Percentiles rank a stretch among this genome's conserved stretches.
Conservation (phyloP, 495 filamentous ascomycete species). For the Tuber borchii region DNA sequence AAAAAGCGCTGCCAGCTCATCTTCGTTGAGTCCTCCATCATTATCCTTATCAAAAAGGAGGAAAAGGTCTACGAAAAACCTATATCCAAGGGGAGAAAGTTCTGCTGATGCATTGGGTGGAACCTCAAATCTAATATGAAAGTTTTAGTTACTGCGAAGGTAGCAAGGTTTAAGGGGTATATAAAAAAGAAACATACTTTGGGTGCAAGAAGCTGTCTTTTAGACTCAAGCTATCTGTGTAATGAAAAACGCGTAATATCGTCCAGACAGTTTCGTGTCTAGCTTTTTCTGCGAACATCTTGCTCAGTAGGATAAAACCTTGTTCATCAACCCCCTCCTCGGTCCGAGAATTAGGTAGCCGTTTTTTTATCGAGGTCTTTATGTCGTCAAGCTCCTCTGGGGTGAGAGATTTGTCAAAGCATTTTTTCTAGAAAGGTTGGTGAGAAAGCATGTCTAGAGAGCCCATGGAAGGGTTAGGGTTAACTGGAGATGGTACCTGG, state of each 20-base stretch:
- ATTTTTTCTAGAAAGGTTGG: slow-evolving; percentile 48
- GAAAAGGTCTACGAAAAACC: slow-evolving; percentile 96
- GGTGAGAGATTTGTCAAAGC: slow-evolving; percentile 76
- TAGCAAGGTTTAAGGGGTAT: neutral
- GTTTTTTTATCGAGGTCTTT: slow-evolving; percentile 71
- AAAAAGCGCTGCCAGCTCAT: slow-evolving; percentile 78
- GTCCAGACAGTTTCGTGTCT: slow-evolving; percentile 98
- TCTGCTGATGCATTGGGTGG: slow-evolving; percentile 86
- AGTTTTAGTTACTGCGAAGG: neutral
- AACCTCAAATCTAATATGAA: slow-evolving; percentile 60
- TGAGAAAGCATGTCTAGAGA: slow-evolving; percentile 4
- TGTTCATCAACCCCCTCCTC: slow-evolving; percentile 68
- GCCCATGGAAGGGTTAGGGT: slow-evolving; percentile 10
- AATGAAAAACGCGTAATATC: slow-evolving; percentile 90
- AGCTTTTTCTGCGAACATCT: slow-evolving; percentile 92
- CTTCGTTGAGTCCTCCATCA: slow-evolving; percentile 82
- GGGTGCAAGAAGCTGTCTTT: slow-evolving; percentile 89
- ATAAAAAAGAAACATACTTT: slow-evolving; percentile 44
- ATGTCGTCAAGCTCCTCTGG: slow-evolving; percentile 77
- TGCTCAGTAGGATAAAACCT: slow-evolving; percentile 85
- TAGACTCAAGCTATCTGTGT: slow-evolving; percentile 85
- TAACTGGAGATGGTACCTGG: slow-evolving; percentile 48
- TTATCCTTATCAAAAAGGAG: slow-evolving; percentile 93
- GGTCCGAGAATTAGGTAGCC: slow-evolving; percentile 55
- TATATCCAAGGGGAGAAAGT: slow-evolving; percentile 86